phyloP scores from a whole-genome alignment of 805 yeast species.

The Barnettozyma populi region DNA sequence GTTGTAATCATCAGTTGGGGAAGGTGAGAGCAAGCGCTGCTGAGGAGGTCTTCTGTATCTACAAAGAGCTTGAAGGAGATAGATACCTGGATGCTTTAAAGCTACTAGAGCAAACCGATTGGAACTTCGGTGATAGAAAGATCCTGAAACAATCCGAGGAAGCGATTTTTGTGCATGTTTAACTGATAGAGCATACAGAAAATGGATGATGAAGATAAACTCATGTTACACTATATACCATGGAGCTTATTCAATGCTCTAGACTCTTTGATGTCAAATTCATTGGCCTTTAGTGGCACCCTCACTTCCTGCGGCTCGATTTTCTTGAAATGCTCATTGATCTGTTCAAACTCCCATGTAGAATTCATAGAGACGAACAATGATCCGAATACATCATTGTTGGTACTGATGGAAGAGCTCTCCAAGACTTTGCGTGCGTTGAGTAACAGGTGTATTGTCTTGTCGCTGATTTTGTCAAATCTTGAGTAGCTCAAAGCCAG shows the following conservation, averaged over 20 bases:
- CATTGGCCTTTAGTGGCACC: background rate
- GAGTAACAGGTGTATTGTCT: background rate
- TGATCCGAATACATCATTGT: background rate
- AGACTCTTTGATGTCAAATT: slow-evolving; percentile 4
- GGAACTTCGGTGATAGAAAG: slow-evolving; percentile 8
- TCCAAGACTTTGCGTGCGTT: background rate
- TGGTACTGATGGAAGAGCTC: background rate
- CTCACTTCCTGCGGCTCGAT: background rate
- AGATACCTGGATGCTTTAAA: slow-evolving; percentile 16
- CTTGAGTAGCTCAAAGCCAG: background rate
- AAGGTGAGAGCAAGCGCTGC: slow-evolving; percentile 34
- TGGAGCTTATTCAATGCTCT: slow-evolving; percentile 1
- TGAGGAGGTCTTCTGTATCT: slow-evolving; percentile 37
- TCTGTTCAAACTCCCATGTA: background rate
- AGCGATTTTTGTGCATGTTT: background rate
- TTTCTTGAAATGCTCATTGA: slow-evolving; percentile 1
- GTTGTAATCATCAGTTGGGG: slow-evolving; percentile 28
- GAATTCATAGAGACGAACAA: background rate
- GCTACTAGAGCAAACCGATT: slow-evolving; percentile 13
- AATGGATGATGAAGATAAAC: no score
- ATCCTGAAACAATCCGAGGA: background rate
- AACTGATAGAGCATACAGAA: no score
- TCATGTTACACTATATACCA: no score
- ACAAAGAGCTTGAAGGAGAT: slow-evolving; percentile 28
- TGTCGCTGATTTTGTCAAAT: background rate